These are phyloP conservation scores for Tetradesmus lagerheimii DNA, from an alignment of 139 green algal genomes.

Conservation along the genomic window DNA sequence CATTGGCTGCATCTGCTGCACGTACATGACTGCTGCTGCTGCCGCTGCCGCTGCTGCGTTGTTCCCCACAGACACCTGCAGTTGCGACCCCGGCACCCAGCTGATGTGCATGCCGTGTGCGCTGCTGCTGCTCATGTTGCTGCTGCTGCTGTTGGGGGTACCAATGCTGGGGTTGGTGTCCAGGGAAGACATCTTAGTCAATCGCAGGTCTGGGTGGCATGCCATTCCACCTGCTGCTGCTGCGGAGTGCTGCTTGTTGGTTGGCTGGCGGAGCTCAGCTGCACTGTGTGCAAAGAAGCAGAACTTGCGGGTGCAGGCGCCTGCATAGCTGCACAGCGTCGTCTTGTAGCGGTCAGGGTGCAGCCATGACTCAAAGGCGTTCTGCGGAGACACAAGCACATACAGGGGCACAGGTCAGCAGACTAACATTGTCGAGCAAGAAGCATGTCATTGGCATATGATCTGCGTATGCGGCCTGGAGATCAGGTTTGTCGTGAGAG, in stretches of 20 bases:
- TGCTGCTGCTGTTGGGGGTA: constrained; percentile 25
- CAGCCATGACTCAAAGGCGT: constrained; percentile 37
- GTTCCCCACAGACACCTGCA: neutral
- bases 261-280: constrained; percentile 2
- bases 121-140: constrained; percentile 32
- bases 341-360: constrained; percentile 36
- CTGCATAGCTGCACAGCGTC: constrained; percentile 28
- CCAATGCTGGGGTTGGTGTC: constrained; percentile 7
- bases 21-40: neutral
- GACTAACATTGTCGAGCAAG: neutral
- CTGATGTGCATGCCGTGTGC: neutral
- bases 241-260: neutral
- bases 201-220: neutral
- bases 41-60: neutral
- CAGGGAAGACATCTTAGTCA: neutral
- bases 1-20: neutral
- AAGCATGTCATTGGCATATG: neutral
- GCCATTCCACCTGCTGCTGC: neutral
- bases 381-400: neutral
- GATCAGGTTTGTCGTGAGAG: neutral
- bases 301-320: constrained; percentile 33
- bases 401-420: too few species aligned
- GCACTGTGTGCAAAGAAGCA: constrained; percentile 47
- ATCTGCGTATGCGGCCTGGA: too few species aligned
- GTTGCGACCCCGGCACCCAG: neutral